A percentile compares a stretch with the other conserved stretches of the same genome.
Evolutionary conservation across 2,329 filamentous ascomycete species (phyloP).

Genomic region (Cryphonectria nitschkei): DNA sequence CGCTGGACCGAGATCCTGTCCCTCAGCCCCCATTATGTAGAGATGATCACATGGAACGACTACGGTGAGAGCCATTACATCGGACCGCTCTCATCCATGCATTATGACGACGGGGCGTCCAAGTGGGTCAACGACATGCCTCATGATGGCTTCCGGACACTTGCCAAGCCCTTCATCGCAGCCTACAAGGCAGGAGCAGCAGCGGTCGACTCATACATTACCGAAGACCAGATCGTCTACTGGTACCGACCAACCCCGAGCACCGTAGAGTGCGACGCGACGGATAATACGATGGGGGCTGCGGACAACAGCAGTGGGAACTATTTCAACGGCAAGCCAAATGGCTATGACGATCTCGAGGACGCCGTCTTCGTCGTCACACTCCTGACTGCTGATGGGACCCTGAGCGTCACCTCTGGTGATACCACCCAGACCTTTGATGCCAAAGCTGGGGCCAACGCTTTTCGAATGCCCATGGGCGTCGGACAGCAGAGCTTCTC

Average conservation of each 20-base stretch:
- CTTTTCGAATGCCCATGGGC: constrained; percentile 50
- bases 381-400: constrained; percentile 50
- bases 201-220: constrained; percentile 43
- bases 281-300: constrained; percentile 53
- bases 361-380: constrained; percentile 58
- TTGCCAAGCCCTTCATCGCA: constrained; percentile 57
- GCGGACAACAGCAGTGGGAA: constrained; percentile 52
- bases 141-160: constrained; percentile 58
- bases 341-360: constrained; percentile 53
- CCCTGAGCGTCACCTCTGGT: constrained; percentile 50
- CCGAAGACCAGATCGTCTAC: constrained; percentile 55
- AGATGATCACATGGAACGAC: constrained; percentile 30
- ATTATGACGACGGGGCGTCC: constrained; percentile 28
- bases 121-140: constrained; percentile 40
- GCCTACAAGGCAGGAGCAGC: constrained; percentile 54
- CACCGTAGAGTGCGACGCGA: constrained; percentile 51
- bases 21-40: constrained; percentile 24
- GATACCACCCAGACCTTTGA: constrained; percentile 46
- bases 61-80: constrained; percentile 31
- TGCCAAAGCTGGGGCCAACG: constrained; percentile 50
- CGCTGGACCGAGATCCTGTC: constrained; percentile 28
- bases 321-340: constrained; percentile 55
- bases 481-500: constrained; percentile 52
- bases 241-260: constrained; percentile 58
- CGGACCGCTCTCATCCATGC: constrained; percentile 25